These are phyloP conservation scores for Chlamydomonas sp. DNA, from an alignment of 139 green algal species.

Conservation along the genomic window DNA sequence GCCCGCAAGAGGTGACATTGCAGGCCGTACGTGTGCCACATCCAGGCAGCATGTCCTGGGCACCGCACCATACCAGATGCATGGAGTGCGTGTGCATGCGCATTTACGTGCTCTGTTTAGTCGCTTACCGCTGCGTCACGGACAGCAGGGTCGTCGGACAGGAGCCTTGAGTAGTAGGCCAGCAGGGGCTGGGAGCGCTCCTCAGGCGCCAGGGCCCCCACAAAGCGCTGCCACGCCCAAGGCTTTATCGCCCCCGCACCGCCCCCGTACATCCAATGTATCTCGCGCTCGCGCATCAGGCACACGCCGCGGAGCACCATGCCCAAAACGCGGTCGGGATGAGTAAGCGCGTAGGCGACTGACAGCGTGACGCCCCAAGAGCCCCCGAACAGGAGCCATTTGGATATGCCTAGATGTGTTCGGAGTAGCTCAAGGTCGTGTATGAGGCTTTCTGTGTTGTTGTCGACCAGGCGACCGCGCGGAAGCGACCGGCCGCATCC, in stretches of 20 bases:
- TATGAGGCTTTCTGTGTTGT: slow-evolving; percentile 69
- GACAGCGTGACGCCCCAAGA: slow-evolving; percentile 74
- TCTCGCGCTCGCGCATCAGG: slow-evolving; percentile 69
- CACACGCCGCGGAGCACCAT: slow-evolving; percentile 80
- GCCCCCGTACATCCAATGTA: slow-evolving; percentile 77
- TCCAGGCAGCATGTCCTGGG: no score
- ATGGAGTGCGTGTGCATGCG: background rate
- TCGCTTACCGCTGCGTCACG: slow-evolving; percentile 51
- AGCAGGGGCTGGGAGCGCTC: slow-evolving; percentile 50
- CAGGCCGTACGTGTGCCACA: no score
- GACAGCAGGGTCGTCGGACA: slow-evolving; percentile 28
- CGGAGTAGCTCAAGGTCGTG: slow-evolving; percentile 71
- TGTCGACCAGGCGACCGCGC: slow-evolving; percentile 60
- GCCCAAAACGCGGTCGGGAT: slow-evolving; percentile 55
- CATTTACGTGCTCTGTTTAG: background rate
- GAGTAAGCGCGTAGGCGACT: slow-evolving; percentile 69
- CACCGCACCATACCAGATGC: background rate
- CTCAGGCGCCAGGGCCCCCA: slow-evolving; percentile 26
- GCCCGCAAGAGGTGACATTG: no score
- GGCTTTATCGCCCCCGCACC: slow-evolving; percentile 57
- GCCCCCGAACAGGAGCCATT: slow-evolving; percentile 79
- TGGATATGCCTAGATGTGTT: slow-evolving; percentile 47
- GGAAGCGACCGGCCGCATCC: slow-evolving; percentile 70
- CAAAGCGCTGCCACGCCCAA: slow-evolving; percentile 54
- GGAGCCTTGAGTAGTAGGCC: slow-evolving; percentile 58